Conservation (phyloP, 2,329 filamentous ascomycete species). For the Hymenoscyphus occultus region DNA sequence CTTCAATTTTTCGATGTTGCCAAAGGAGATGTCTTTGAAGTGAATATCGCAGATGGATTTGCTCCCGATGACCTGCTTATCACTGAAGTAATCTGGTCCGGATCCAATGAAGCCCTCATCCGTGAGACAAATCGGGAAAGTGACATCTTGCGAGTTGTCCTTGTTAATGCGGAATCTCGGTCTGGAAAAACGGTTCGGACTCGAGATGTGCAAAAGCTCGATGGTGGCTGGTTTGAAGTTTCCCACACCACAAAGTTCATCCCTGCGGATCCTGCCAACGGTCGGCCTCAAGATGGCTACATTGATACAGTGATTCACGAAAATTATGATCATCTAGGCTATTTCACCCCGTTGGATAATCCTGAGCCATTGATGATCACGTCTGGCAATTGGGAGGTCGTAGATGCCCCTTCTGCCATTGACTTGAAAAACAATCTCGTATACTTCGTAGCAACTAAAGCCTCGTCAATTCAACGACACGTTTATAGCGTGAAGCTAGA, state of each 20-base stretch:
- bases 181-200: constrained; percentile 76
- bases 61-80: constrained; percentile 80
- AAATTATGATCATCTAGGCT: constrained; percentile 85
- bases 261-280: constrained; percentile 74
- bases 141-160: constrained; percentile 80
- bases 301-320: constrained; percentile 87
- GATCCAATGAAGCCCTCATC: constrained; percentile 71
- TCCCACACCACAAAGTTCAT: constrained; percentile 82
- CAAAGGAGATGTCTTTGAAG: constrained; percentile 73
- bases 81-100: constrained; percentile 90
- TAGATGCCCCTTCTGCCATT: constrained; percentile 76
- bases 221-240: constrained; percentile 97
- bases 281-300: constrained; percentile 80
- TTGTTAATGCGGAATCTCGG: constrained; percentile 74
- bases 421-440: constrained; percentile 83
- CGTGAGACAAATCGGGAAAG: constrained; percentile 94
- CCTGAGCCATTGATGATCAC: constrained; percentile 82
- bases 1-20: constrained; percentile 84
- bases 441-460: constrained; percentile 85
- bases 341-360: constrained; percentile 86
- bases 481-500: constrained; percentile 87
- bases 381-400: constrained; percentile 88
- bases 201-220: constrained; percentile 76
- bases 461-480: constrained; percentile 85
- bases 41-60: constrained; percentile 76